Evolutionary conservation across 352 stramenopile genomes (phyloP).

Genomic region (Phytopythium ostracodes): DNA sequence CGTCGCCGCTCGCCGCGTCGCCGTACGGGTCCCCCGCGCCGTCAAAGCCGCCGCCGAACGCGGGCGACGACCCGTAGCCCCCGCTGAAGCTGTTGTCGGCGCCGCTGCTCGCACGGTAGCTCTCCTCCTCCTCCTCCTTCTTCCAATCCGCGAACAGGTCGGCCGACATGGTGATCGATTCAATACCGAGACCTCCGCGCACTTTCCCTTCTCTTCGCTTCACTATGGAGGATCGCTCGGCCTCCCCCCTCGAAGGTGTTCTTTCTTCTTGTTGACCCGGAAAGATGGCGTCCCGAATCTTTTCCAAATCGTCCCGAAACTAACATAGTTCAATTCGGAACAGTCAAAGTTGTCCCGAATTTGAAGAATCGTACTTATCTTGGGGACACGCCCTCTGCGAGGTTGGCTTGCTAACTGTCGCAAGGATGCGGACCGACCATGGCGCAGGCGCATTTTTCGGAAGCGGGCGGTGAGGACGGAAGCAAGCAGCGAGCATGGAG

Average conservation of each 20-base stretch:
- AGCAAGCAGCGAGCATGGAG: slow-evolving; percentile 1
- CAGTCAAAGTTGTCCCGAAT: background rate
- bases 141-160: slow-evolving; percentile 89
- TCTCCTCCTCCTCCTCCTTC: slow-evolving; percentile 63
- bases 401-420: slow-evolving; percentile 4
- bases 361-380: background rate
- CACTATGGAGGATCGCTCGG: background rate
- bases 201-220: slow-evolving; percentile 5
- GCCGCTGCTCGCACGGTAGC: slow-evolving; percentile 14
- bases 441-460: slow-evolving; percentile 4
- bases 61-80: slow-evolving; percentile 38
- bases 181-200: background rate
- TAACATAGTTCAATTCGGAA: background rate
- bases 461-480: slow-evolving; percentile 3
- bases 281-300: slow-evolving; percentile 3
- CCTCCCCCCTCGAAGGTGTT: background rate
- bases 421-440: background rate
- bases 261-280: slow-evolving; percentile 7
- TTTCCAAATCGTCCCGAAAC: background rate
- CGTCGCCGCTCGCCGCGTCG: slow-evolving; percentile 44
- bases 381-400: background rate
- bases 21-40: slow-evolving; percentile 17
- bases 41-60: slow-evolving; percentile 14
- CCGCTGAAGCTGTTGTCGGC: slow-evolving; percentile 13
- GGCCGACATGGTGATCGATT: slow-evolving; percentile 56